These are phyloP conservation scores for Misopates orontium DNA, from an alignment of 257 asterid genomes.

Conservation along the genomic window DNA sequence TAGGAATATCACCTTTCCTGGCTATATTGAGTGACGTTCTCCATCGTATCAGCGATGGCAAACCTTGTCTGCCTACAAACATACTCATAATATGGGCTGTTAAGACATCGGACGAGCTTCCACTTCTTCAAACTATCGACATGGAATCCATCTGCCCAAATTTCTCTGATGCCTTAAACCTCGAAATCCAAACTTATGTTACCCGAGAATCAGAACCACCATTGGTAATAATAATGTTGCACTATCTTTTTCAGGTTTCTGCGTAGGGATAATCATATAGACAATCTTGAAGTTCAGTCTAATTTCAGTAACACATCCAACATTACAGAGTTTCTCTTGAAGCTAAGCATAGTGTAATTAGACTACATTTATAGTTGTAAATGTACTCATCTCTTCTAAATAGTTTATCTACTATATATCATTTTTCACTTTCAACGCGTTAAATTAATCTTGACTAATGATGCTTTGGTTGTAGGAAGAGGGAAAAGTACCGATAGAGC, in stretches of 20 bases:
- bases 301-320: no score
- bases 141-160: conserved; percentile 57
- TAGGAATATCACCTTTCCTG: conserved; percentile 83
- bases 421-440: background rate
- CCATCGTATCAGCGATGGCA: conserved; percentile 53
- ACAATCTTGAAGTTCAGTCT: background rate
- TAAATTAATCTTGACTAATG: background rate
- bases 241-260: background rate
- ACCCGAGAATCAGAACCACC: conserved; percentile 80
- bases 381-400: no score
- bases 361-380: no score
- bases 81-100: conserved; percentile 78
- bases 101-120: conserved; percentile 70
- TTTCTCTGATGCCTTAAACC: conserved; percentile 52
- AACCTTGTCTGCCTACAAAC: conserved; percentile 62
- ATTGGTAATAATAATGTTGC: conserved; percentile 43
- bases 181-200: conserved; percentile 75
- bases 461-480: conserved; percentile 58
- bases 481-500: conserved; percentile 46
- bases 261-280: background rate
- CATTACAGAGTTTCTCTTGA: no score
- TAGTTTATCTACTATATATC: no score
- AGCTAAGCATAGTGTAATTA: no score
- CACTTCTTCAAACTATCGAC: conserved; percentile 68
- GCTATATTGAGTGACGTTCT: conserved; percentile 83